These are phyloP conservation scores for Cutaneotrichosporon sp. DNA, from an alignment of 1,284 basidiomycete species.

Conservation along the genomic window DNA sequence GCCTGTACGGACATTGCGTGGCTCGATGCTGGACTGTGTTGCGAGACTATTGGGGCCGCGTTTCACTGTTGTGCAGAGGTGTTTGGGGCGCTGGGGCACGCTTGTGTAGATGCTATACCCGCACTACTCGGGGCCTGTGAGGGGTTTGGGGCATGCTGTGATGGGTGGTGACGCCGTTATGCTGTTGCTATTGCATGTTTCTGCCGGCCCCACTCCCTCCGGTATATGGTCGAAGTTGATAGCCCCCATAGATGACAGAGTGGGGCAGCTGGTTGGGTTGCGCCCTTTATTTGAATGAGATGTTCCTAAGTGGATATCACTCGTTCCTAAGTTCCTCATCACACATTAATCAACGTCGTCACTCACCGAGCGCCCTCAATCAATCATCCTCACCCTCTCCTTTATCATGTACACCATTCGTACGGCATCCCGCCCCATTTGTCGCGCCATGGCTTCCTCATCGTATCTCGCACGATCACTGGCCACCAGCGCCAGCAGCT, in stretches of 20 bases:
- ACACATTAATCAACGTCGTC: background rate
- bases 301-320: no score
- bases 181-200: no score
- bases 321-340: background rate
- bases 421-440: conserved; percentile 2
- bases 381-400: no score
- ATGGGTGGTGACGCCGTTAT: background rate
- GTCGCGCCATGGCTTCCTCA: background rate
- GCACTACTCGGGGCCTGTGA: background rate
- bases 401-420: conserved; percentile 1
- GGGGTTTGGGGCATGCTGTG: background rate
- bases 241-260: no score
- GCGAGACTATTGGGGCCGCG: background rate
- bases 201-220: no score
- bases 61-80: background rate
- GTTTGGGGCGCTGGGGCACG: background rate
- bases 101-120: background rate
- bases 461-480: background rate
- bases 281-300: no score
- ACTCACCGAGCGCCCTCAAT: no score
- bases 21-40: background rate
- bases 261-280: no score
- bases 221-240: no score
- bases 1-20: background rate
- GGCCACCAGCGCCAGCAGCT: background rate